Percentiles rank a stretch among this genome's conserved stretches.
These are phyloP conservation scores for Leucosporidium scottii DNA, from an alignment of 768 basidiomycete genomes.

Conservation along the genomic window DNA sequence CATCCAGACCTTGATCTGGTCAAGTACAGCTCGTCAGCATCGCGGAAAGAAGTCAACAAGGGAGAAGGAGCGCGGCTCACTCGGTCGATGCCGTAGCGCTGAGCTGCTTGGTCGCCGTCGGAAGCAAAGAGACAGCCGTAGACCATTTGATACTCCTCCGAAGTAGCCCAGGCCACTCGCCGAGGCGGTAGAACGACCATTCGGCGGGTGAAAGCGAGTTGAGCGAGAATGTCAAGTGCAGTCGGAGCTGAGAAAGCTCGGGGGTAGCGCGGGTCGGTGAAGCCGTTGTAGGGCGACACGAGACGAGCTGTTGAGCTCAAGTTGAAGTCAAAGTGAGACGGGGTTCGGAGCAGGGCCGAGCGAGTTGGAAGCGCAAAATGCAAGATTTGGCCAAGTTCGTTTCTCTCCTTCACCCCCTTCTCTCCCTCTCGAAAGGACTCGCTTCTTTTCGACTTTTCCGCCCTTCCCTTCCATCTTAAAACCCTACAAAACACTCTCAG, in stretches of 20 bases:
- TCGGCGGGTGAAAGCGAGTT: neutral
- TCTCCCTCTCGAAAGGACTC: neutral
- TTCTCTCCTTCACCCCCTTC: too few species aligned
- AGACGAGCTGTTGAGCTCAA: too few species aligned
- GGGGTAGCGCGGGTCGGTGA: too few species aligned
- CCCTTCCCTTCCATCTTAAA: neutral
- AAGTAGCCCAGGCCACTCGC: conserved; percentile 68
- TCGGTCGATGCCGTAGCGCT: conserved; percentile 53
- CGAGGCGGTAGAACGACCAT: conserved; percentile 48
- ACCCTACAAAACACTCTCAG: neutral
- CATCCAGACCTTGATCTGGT: conserved; percentile 32
- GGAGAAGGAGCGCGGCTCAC: conserved; percentile 14
- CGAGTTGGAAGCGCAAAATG: too few species aligned
- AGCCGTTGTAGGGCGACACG: too few species aligned
- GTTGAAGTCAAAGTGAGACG: too few species aligned
- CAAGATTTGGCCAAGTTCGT: too few species aligned
- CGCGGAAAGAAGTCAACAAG: neutral
- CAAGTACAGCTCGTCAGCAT: too few species aligned
- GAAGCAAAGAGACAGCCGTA: conserved; percentile 59
- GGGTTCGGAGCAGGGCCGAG: too few species aligned
- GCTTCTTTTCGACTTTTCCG: neutral
- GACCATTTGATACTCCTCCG: conserved; percentile 65
- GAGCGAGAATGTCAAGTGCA: too few species aligned
- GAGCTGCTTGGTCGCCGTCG: conserved; percentile 53
- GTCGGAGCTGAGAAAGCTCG: too few species aligned